phyloP scores from a whole-genome alignment of 441 rosid genomes.

The Viola pubescens region DNA sequence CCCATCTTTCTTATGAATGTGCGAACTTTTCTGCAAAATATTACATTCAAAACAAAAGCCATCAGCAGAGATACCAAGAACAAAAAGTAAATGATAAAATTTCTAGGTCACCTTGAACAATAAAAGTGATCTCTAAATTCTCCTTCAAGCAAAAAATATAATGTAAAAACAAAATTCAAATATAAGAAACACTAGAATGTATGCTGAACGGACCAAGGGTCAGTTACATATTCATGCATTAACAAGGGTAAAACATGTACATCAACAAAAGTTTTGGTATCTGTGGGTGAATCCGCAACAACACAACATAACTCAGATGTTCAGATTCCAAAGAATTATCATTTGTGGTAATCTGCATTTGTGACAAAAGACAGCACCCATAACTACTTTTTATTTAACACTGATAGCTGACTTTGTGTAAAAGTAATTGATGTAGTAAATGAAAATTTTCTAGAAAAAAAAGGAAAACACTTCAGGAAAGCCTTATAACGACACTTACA shows the following conservation, averaged over 20 bases:
- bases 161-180: too few species aligned
- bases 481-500: slow-evolving; percentile 36
- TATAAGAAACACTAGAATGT: too few species aligned
- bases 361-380: slow-evolving; percentile 2
- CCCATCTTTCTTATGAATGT: slow-evolving; percentile 50
- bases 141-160: too few species aligned
- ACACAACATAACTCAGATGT: not conserved
- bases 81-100: slow-evolving; percentile 1
- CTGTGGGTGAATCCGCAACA: not conserved
- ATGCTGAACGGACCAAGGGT: too few species aligned
- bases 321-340: slow-evolving; percentile 15
- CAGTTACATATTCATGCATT: too few species aligned
- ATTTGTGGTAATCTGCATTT: slow-evolving; percentile 7
- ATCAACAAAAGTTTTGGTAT: not conserved
- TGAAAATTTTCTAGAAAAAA: not conserved
- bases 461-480: not conserved
- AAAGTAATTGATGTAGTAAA: too few species aligned
- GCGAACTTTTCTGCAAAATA: slow-evolving; percentile 47
- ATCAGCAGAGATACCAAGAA: not conserved
- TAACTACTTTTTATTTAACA: too few species aligned
- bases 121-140: too few species aligned
- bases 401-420: too few species aligned
- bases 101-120: not conserved
- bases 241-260: too few species aligned
- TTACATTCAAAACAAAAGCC: slow-evolving; percentile 21